Conservation (phyloP, 2,329 filamentous ascomycete species). For the Cordyceps fumosorosea region DNA sequence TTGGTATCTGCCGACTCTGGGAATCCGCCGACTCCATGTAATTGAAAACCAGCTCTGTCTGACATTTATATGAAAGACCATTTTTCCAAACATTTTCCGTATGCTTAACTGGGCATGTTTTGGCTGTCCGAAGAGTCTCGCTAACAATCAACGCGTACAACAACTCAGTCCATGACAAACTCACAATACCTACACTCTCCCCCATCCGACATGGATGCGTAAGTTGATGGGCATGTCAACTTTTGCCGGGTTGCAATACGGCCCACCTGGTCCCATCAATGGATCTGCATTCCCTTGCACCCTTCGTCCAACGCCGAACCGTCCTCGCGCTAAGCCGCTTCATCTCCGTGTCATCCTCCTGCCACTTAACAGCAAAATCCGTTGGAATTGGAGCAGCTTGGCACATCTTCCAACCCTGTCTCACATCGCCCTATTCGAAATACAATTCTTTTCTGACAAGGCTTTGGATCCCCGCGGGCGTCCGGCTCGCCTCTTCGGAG, state of each 20-base stretch:
- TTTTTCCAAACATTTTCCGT: too few relatives aligned
- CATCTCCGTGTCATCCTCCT: slow-evolving; percentile 1
- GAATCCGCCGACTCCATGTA: background rate
- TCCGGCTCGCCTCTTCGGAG: background rate
- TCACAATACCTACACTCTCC: background rate
- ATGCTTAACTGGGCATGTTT: background rate
- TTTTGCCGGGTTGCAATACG: background rate
- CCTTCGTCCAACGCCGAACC: background rate
- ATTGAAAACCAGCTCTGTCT: background rate
- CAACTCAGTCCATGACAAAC: background rate
- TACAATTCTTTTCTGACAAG: background rate
- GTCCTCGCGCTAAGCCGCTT: background rate
- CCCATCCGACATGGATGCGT: background rate
- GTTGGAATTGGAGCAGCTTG: background rate
- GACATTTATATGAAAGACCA: too few relatives aligned
- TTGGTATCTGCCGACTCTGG: background rate
- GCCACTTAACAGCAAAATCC: background rate
- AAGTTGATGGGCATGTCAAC: background rate
- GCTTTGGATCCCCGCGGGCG: background rate
- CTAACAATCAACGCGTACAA: background rate
- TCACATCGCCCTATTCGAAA: background rate
- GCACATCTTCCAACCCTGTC: slow-evolving; percentile 1
- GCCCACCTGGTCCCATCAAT: background rate
- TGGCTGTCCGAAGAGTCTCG: background rate
- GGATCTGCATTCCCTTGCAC: background rate